Base-by-base conservation (phyloP, 2,329 filamentous ascomycete species). In the Xylaria hypoxylon region DNA sequence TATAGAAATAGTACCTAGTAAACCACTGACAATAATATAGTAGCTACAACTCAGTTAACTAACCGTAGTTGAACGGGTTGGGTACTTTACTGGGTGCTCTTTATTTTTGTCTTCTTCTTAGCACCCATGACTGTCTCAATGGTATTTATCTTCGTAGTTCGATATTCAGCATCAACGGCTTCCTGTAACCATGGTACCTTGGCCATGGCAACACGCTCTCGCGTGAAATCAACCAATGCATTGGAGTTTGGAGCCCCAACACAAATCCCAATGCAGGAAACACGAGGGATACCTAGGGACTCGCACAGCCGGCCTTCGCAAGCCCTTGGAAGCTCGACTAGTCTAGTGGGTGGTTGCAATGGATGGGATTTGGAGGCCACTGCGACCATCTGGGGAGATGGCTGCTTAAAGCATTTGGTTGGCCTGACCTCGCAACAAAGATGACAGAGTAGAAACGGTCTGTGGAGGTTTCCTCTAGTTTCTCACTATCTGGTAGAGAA, bases 271-370 rank as follows among this genome's bases (percentile, higher is more conserved):
- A 93, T 79, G 24, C 89, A 88, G 1, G 89, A 91, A 0, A 89
- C 88, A 38, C 89, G 84, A 0, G 89, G 87, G 10, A 92, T 82
- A 1, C 86, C 86, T 3, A 93, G 80, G 22, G 83, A 83, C 33
- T 79, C 77, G 53, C 86, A 86, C 17, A 93, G 78, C 13, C 84
- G 83, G 17, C 86, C 80, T 51, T 90, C 89, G 56, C 84, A 86
- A 0, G 84, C 79, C 59, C 85, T 87, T 0, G 89, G 89, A 52
- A 93, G 84, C 0, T 87, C 85, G 2, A 93, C 82, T 2, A 93
- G 82, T 24, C 86, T 84, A 10, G 85, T 86, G 2, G 82, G 78
- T 1, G 80, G 73, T 24, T 78, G 77, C 5, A 69, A 57, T 0
- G 80, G 77, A 52, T 79, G 70, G 5, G 78, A 77, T 31, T 78